Evolutionary conservation across 768 basidiomycete genomes (phyloP).

Genomic region (Cyclocybe aegerita): DNA sequence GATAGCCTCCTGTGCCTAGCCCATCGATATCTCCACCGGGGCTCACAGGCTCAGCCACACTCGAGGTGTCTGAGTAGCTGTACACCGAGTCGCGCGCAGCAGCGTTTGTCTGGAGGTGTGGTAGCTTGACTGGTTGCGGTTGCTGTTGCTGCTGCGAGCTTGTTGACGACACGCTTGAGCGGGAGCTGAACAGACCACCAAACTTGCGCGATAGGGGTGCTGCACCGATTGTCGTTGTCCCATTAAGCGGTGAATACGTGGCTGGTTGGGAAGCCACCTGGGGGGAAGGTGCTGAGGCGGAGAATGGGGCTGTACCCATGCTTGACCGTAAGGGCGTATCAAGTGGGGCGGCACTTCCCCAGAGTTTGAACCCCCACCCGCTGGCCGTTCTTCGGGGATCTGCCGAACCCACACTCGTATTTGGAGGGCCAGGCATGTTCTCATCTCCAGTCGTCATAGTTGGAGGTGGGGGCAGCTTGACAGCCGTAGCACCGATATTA

Average conservation of each 20-base stretch:
- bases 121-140: slow-evolving; percentile 15
- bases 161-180: slow-evolving; percentile 52
- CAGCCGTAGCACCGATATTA: slow-evolving; percentile 47
- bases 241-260: slow-evolving; percentile 9
- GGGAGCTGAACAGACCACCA: slow-evolving; percentile 67
- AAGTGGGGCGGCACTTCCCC: slow-evolving; percentile 31
- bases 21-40: slow-evolving; percentile 41
- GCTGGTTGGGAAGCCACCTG: slow-evolving; percentile 3
- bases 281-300: slow-evolving; percentile 9
- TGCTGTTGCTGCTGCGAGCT: slow-evolving; percentile 14
- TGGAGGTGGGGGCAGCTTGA: slow-evolving; percentile 2
- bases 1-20: slow-evolving; percentile 19
- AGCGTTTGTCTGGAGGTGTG: slow-evolving; percentile 32
- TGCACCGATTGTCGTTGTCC: slow-evolving; percentile 24
- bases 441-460: slow-evolving; percentile 20
- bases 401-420: slow-evolving; percentile 31
- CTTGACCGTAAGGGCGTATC: slow-evolving; percentile 14
- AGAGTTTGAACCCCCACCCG: slow-evolving; percentile 73
- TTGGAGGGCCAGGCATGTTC: slow-evolving; percentile 42
- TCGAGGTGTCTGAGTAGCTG: slow-evolving; percentile 59
- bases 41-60: slow-evolving; percentile 57
- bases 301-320: slow-evolving; percentile 8
- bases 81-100: slow-evolving; percentile 41
- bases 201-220: slow-evolving; percentile 63
- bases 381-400: slow-evolving; percentile 29